Evolutionary conservation across 192 early-diverging fungal genomes (phyloP), one percentile per base, ranked within the genome.

Genomic region (Coemansia umbellata): DNA sequence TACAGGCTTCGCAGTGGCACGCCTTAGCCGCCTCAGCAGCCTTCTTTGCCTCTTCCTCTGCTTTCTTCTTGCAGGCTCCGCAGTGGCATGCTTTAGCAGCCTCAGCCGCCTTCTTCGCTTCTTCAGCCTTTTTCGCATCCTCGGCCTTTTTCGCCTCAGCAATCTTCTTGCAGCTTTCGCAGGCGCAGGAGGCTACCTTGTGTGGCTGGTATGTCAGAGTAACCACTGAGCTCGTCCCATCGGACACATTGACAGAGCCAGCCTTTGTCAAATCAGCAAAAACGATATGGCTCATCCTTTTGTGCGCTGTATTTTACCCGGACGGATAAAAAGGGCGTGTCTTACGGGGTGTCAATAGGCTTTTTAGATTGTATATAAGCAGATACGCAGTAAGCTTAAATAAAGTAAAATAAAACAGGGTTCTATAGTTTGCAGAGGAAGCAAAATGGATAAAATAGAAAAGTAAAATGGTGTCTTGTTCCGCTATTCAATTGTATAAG

Each of bases 161-260:
- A 17, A 49, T 37, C 18, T 3, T 8, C 36, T 40, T 26, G 37
- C 50, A 53, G 24, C 15, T 11, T 14, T 40, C 37, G 39, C 52
- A 53, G 10, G 31, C 36, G 37, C 52, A 53, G 7, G 22, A 19
- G 39, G 13, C 36, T 18, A 75, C 53, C 0, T 35, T 21, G 13
- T 75, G 72, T 10, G 72, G 65, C 5, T 41, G 47, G 28, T 68
- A 64, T 9, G 57, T 51, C 17, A 75, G 51, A 1, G 72, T 64
- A 15, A 58, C 35, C 2, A 65, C 68, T 3, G 33, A 50, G n/a
- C n/a, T n/a, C 17, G 31, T 48, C 21, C 54, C 60, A 45, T 68
- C 42, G 36, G 47, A 37, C n/a, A 75, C 19, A 42, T 68, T 61
- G 13, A 63, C 31, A 21, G 55, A 41, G 2, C 65, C 72, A 17